Conservation (phyloP, 805 yeast genomes). For the Lachancea kluyveri region DNA sequence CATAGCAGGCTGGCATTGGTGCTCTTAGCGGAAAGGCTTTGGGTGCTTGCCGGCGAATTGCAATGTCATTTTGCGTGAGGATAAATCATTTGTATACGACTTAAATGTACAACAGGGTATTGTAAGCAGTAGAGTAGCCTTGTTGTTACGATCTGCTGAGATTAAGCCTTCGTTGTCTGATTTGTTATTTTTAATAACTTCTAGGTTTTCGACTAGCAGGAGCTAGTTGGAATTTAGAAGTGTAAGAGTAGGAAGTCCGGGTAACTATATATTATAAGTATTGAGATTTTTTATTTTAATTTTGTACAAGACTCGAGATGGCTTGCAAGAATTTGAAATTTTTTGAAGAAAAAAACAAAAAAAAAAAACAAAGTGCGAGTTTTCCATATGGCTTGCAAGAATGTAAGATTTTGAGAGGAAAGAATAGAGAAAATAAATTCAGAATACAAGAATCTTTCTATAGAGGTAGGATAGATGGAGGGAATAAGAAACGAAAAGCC, state of each 20-base stretch:
- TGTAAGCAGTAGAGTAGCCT: constrained; percentile 49
- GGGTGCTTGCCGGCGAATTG: constrained; percentile 37
- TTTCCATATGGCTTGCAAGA: no score
- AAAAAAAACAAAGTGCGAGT: no score
- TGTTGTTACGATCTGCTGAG: constrained; percentile 50
- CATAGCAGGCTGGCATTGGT: constrained; percentile 37
- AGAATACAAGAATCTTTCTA: no score
- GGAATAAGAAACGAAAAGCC: neutral
- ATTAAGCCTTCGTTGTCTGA: constrained; percentile 40
- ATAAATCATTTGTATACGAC: constrained; percentile 43
- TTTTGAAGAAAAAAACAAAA: no score
- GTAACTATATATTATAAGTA: constrained; percentile 1
- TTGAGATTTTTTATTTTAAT: no score
- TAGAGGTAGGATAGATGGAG: no score
- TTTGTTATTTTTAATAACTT: constrained; percentile 17
- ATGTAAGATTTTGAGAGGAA: no score
- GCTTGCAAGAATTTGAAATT: no score
- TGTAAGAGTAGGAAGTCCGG: constrained; percentile 5
- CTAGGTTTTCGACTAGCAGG: constrained; percentile 12
- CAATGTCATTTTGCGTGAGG: constrained; percentile 41
- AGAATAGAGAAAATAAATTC: no score
- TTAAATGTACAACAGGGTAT: constrained; percentile 42
- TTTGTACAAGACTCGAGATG: no score
- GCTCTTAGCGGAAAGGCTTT: constrained; percentile 35
- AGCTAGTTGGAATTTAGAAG: constrained; percentile 8